phyloP scores from a whole-genome alignment of 2,329 filamentous ascomycete genomes.

The Fusarium burgessii region DNA sequence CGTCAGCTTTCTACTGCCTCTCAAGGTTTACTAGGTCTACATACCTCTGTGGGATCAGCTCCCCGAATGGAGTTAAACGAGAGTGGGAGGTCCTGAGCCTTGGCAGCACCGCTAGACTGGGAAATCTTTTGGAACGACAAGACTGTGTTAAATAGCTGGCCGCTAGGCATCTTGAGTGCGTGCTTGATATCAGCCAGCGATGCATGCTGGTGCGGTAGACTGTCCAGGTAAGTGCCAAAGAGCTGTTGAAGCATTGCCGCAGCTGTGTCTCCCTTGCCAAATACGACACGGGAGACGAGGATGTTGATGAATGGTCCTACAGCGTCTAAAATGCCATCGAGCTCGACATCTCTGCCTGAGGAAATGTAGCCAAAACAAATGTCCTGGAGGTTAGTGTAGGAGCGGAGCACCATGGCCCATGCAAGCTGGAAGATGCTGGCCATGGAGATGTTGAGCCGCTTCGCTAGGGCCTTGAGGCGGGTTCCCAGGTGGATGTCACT shows the following conservation, averaged over 20 bases:
- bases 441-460: constrained; percentile 3
- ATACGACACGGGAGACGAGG: not conserved
- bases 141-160: not conserved
- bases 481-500: not conserved
- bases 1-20: not conserved
- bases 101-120: not conserved
- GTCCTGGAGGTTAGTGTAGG: constrained; percentile 12
- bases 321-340: not conserved
- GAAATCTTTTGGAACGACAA: not conserved
- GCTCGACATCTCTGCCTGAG: constrained; percentile 1
- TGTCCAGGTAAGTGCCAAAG: constrained; percentile 1
- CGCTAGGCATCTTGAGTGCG: not conserved
- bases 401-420: constrained; percentile 19
- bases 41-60: constrained; percentile 3
- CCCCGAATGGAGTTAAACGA: not conserved
- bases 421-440: constrained; percentile 20
- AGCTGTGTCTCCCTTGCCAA: not conserved
- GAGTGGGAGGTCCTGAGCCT: not conserved
- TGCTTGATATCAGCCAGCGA: constrained; percentile 12
- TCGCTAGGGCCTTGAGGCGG: not conserved
- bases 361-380: constrained; percentile 13
- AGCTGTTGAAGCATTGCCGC: not conserved
- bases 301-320: constrained; percentile 19
- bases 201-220: constrained; percentile 14
- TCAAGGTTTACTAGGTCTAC: not conserved